Evolutionary conservation across 2,329 filamentous ascomycete genomes (phyloP), one percentile per base, ranked within the genome.

Genomic region (Trichothecium roseum): DNA sequence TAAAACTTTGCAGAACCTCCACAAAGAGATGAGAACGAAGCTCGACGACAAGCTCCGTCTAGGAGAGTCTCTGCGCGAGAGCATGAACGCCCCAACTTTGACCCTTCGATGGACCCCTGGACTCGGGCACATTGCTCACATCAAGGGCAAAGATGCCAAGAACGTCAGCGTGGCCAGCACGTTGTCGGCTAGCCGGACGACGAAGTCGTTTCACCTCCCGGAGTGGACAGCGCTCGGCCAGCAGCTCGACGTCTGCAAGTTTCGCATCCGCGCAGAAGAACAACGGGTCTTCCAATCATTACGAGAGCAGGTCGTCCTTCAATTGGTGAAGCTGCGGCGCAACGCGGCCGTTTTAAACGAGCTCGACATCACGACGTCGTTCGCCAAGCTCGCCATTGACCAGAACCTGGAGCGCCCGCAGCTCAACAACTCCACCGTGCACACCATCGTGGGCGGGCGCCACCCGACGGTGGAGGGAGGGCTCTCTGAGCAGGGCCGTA

Each of bases 261-360:
- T 80, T 33, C 79, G 80, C 29, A 93, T 98, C 49, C 78, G 85
- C 27, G 69, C 72, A 39, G 91, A 95, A 56, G 91, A 98, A 60
- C 75, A 86, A 48, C 70, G 73, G 30, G 80, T 98, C 7, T 86
- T 96, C 46, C 67, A 75, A 38, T 61, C 69, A 5, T 67, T 98
- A 8, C 81, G 89, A 20, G 73, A 78, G 41, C 68, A 74, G 34
- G 87, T 95, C 1, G 78, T 96, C 4, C 62, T 73, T 32, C 89
- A 88, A 47, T 72, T 98, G 3, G 77, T 95, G 42, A 85, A 81
- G 49, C 73, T 98, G 12, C 80, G 91, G 5, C 82, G 83, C 38
- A 96, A 95, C 56, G 88, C 89, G 9, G 72, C 77, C n/a, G 82
- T 94, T 1, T 74, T 98, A 15, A 89, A 96, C 54, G 88, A 95